A percentile compares a stretch with the other conserved stretches of the same genome.
phyloP scores from a whole-genome alignment of 83 land plant genomes.

The Diphasiastrum complanatum region DNA sequence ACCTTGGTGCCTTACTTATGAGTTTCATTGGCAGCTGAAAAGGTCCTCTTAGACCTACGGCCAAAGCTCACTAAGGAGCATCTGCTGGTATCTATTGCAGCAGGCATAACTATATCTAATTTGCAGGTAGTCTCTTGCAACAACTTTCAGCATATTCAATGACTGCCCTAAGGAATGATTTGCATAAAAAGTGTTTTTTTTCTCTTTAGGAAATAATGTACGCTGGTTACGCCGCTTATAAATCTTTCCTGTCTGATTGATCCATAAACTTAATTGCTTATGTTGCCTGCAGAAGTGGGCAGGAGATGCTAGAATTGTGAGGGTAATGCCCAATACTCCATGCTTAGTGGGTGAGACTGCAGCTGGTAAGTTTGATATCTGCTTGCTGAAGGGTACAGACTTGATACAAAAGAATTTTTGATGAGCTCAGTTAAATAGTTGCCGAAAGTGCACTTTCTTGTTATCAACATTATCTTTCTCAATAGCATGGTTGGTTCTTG shows the following conservation, averaged over 20 bases:
- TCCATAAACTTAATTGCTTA: background rate
- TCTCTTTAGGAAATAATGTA: no score
- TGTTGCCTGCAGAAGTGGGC: constrained; percentile 69
- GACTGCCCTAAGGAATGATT: background rate
- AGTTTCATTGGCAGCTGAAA: constrained; percentile 46
- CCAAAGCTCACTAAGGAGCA: constrained; percentile 60
- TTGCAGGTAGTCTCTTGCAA: constrained; percentile 47
- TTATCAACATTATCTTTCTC: no score
- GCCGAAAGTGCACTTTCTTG: no score
- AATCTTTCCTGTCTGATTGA: background rate
- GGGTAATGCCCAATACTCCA: constrained; percentile 96
- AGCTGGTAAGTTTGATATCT: constrained; percentile 74
- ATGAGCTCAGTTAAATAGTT: no score
- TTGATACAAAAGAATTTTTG: no score
- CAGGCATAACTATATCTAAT: constrained; percentile 68
- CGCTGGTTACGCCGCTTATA: no score
- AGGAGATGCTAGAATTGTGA: constrained; percentile 71
- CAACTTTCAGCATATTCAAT: background rate
- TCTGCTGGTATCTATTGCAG: constrained; percentile 87
- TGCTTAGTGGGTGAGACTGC: constrained; percentile 80
- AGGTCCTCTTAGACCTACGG: constrained; percentile 52
- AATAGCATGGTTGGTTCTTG: no score
- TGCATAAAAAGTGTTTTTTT: background rate
- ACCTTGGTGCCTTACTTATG: background rate
- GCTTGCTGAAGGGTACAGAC: no score